Base-by-base conservation (phyloP, 2,329 filamentous ascomycete genomes). In the Scedosporium aurantiacum region DNA sequence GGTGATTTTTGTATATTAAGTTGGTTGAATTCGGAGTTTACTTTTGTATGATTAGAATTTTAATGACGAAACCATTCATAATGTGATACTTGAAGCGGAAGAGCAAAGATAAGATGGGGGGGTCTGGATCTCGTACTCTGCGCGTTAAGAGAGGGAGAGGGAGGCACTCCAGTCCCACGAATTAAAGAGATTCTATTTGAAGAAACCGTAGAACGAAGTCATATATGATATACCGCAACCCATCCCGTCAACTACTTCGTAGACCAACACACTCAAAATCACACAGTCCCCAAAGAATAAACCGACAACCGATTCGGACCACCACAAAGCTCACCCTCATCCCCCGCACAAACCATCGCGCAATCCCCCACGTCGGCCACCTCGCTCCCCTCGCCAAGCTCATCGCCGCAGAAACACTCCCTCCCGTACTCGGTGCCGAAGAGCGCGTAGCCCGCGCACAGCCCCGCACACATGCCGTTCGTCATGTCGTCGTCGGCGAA, bases 261-360 rank as follows among this genome's bases (percentile, higher is more conserved):
- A 7, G 8, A 47, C 43, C 8, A 6, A 21, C 10, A 47, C 8
- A 47, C n/a, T 47, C 21, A 47, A 41, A 41, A 18, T 18, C 16
- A 18, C 21, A n/a, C 16, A 21, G 5, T 18, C 16, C n/a, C 43
- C 43, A 28, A n/a, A 28, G 23, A n/a, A 43, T 74, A 75, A 16
- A 74, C 66, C 5, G 68, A 70, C 65, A 79, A 63, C 62, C 75
- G 67, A 62, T 72, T 72, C 2, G 71, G 69, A 5, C 70, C 74
- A 21, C 77, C 77, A 61, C 77, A 79, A 61, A 69, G 73, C 67
- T 77, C 68, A 1, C 60, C 55, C 12, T 61, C 65, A 58, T 71
- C 72, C 1, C 76, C 76, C 2, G 68, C 69, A 65, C 76, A 79
- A 18, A 70, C 64, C 73, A 79, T 77, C 4, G 62, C 66, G 66